Evolutionary conservation across 371 early-diverging fungal genomes (phyloP), one percentile per base, ranked within the genome.

Genomic region (Basidiobolus meristosporus): DNA sequence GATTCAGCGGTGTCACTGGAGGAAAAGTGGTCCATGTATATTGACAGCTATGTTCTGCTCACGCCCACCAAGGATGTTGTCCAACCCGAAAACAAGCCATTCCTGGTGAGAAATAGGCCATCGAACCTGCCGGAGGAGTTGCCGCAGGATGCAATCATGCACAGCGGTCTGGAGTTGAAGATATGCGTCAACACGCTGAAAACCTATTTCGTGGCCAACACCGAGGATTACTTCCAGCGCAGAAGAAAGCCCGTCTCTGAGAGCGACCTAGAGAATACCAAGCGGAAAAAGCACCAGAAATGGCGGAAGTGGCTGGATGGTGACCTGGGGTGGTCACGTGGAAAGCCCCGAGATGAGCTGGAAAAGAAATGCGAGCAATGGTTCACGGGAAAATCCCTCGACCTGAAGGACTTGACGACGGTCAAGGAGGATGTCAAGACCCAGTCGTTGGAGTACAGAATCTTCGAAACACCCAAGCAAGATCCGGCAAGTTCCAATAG

Each of bases 1-100:
- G 80, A 80, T 38, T 68, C 66, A 7, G 59, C 74, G 0, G 65
- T 78, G 20, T 77, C 84, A 9, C 70, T 77, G 15, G 89, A 90
- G 50, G 91, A 90, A 51, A 71, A 71, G 32, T 95, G 91, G 75
- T 82, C 85, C 16, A 69, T 85, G 47, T 95, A 92, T 43, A 84
- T 92, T 16, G 88, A 90, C 47, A 80, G 80, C 43, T 95, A 84
- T 47, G 84, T 90, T 56, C 59, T 72, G 38, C 60, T 73, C 39
- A 72, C 74, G 31, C 70, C 76, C 6, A 83, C 82, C 1, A 78
- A 81, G 46, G 82, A 80, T 1, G 70, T 79, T 16, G 62, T 63
- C 10, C 52, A 60, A 2, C 58, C 51, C 18, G 57, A 59, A 55
- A 64, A 64, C 42, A 51, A 59, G 14, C 67, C 86, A 34, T 39